Conservation (phyloP, 352 stramenopile species). For the Globisporangium spinosum region DNA sequence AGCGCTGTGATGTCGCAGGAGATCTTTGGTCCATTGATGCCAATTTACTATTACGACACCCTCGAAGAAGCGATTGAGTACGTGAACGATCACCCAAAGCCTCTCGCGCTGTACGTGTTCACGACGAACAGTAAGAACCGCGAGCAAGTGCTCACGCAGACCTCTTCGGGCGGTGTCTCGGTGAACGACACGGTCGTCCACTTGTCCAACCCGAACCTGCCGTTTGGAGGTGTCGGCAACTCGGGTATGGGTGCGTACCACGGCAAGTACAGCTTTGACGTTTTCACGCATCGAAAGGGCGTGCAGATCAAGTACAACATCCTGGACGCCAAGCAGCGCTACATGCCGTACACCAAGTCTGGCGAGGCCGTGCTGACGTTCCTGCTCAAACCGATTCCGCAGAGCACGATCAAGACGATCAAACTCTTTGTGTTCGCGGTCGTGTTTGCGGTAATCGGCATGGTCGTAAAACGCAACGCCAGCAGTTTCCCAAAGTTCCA, state of each 20-base stretch:
- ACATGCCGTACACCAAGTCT: conserved; percentile 53
- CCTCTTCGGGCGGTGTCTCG: conserved; percentile 51
- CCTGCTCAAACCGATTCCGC: conserved; percentile 35
- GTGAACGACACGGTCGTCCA: conserved; percentile 87
- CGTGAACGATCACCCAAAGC: conserved; percentile 49
- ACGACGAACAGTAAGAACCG: conserved; percentile 27
- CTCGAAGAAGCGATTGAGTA: conserved; percentile 34
- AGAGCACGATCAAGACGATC: conserved; percentile 25
- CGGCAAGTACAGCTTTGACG: conserved; percentile 72
- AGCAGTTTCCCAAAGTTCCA: conserved; percentile 4
- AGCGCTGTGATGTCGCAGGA: conserved; percentile 89
- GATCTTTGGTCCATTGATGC: conserved; percentile 95
- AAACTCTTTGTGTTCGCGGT: conserved; percentile 32
- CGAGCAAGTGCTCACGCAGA: conserved; percentile 43
- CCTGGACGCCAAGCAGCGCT: conserved; percentile 54
- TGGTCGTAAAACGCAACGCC: conserved; percentile 20
- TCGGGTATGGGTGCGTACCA: conserved; percentile 85
- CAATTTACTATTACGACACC: conserved; percentile 82
- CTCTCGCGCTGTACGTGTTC: conserved; percentile 89
- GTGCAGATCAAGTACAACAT: conserved; percentile 36
- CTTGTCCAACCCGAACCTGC: conserved; percentile 53
- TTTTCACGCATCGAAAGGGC: conserved; percentile 64
- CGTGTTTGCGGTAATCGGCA: conserved; percentile 22
- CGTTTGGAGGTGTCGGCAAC: conserved; percentile 80
- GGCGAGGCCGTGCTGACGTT: conserved; percentile 21